Evolutionary conservation across 345 rosid species (phyloP).

Genomic region (Noccaea caerulescens): DNA sequence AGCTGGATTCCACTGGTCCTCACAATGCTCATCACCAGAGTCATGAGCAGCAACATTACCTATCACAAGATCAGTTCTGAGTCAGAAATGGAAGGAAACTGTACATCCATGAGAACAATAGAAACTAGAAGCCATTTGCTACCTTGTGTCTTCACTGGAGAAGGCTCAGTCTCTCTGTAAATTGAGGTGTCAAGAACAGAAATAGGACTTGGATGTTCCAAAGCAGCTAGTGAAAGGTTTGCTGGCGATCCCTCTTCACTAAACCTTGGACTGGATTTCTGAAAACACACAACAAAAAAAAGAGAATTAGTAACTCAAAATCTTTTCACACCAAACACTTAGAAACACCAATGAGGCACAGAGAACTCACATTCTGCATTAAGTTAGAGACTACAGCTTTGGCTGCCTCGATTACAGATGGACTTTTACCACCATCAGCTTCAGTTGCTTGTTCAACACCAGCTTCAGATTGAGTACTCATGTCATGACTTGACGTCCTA

Average conservation of each 20-base stretch:
- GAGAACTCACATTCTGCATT: slow-evolving; percentile 55
- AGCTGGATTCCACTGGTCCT: slow-evolving; percentile 55
- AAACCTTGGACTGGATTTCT: slow-evolving; percentile 57
- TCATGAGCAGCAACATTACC: slow-evolving; percentile 48
- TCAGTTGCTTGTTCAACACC: slow-evolving; percentile 45
- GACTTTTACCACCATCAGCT: slow-evolving; percentile 49
- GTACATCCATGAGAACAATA: slow-evolving; percentile 7
- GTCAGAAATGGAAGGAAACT: slow-evolving; percentile 36
- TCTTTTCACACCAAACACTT: slow-evolving; percentile 1
- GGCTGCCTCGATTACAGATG: slow-evolving; percentile 46
- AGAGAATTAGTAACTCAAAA: neutral
- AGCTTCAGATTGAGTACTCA: slow-evolving; percentile 60
- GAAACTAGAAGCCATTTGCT: neutral
- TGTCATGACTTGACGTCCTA: slow-evolving; percentile 59
- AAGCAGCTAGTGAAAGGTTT: slow-evolving; percentile 51
- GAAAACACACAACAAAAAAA: slow-evolving; percentile 26
- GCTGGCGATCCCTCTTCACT: slow-evolving; percentile 54
- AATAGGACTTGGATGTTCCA: slow-evolving; percentile 86
- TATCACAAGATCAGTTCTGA: slow-evolving; percentile 46
- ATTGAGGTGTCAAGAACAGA: slow-evolving; percentile 73
- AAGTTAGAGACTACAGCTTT: slow-evolving; percentile 49
- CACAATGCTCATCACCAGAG: slow-evolving; percentile 50
- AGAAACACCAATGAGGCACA: slow-evolving; percentile 20
- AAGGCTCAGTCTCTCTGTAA: slow-evolving; percentile 62
- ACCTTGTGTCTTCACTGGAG: slow-evolving; percentile 59